Evolutionary conservation across 2,329 filamentous ascomycete genomes (phyloP), one percentile per base, ranked within the genome.

Genomic region (Knufia petricola): DNA sequence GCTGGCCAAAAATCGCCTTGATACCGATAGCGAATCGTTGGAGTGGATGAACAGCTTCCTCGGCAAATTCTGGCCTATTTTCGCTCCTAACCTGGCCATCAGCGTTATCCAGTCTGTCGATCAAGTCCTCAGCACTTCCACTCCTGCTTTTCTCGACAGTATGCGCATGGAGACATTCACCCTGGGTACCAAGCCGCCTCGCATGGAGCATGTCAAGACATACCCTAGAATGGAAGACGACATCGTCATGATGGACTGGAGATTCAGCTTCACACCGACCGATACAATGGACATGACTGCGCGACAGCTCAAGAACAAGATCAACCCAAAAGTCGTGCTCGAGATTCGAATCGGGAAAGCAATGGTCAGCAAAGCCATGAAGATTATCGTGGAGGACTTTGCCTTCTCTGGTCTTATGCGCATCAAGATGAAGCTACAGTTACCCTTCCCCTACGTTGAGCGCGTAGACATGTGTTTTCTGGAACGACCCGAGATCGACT

Each of bases 41-140:
- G 92, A 98, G 66, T 98, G 92, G 92, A 96, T 98, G 66, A 98
- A 98, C 74, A 94, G 87, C 59, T 98, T 98, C 70, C 66, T 98
- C 59, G 81, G 94, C 69, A 98, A 98, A 66, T 98, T 98, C 71
- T 98, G 92, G 92, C 92, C 92, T 53, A 98, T 98, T 61, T 96
- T 95, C 64, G 87, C 92, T 48, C 92, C 92, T 1, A 87, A 96
- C 8, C 78, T 98, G 10, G 90, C 88, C 52, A 81, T 92, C 58
- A 94, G 87, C 19, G 85, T 98, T 60, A 85, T 96, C 67, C 87
- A 82, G 64, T 88, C 89, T 0, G 92, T 96, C 41, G 92, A 98
- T 61, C 92, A 96, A 70, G 88, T 98, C 44, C 74, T 98, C 49
- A 95, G 89, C 62, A 89, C 86, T 0, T 82, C 89, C 2, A 96